Evolutionary conservation across 768 basidiomycete species (phyloP), one percentile per base, ranked within the genome.

Genomic region (Exidia glandulosa): DNA sequence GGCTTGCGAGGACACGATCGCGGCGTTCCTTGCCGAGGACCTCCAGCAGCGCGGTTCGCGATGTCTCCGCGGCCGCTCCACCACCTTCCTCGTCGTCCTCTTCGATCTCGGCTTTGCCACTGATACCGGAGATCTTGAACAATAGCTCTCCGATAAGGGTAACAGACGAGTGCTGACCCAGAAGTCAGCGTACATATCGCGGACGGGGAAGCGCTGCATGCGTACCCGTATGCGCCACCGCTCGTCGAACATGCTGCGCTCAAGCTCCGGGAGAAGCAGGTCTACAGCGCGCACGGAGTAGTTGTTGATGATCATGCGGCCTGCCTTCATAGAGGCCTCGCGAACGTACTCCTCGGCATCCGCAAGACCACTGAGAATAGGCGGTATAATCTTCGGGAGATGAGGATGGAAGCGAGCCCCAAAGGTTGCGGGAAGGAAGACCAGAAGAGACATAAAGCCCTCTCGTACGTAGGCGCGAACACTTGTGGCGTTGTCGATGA

Each of bases 271-370:
- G 7, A 99, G 76, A 23, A 99, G 78, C 27, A 99, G 77, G 63
- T 98, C 95, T 60, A 98, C 91, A 4, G 95, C 95, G 69, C 85
- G 90, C 67, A 66, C 83, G 12, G 94, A 88, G 75, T 98, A 97
- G 70, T 94, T 96, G 61, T 85, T 87, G 64, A 99, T 90, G 64
- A 98, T 87, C 93, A 98, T 98, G 63, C 96, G 80, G 60, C 95
- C 94, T n/a, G 95, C 94, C 34, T 91, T 84, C 94, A 98, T 97
- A 4, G 95, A 94, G 12, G 95, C 94, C 63, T 98, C 94, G 29
- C 95, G 81, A 10, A 98, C 96, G 67, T 88, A 93, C 74, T 97
- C 96, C 65, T 96, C 94, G 7, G 84, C 77, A 67, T 98, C 95
- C 0, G 95, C 87, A 36, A 99, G 75, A 63, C 96, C 96, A 50